Evolutionary conservation across 2,329 filamentous ascomycete genomes (phyloP).

Genomic region (Ascochyta viciae-villosae): DNA sequence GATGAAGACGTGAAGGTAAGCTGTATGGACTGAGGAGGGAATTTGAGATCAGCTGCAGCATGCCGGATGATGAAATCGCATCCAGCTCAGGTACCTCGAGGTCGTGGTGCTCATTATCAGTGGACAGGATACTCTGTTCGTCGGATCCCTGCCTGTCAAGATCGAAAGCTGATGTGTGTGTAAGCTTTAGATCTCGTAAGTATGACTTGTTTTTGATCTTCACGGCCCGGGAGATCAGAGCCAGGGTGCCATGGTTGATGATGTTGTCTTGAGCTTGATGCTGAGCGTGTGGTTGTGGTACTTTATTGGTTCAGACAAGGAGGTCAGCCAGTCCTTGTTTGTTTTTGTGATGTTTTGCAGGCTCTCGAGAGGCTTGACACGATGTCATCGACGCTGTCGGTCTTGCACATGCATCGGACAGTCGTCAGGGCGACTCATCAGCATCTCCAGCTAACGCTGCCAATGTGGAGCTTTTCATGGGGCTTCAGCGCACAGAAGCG

Average conservation of each 20-base stretch:
- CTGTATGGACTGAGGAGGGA: background rate
- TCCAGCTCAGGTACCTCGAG: background rate
- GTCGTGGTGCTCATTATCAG: background rate
- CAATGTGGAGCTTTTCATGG: conserved; percentile 4
- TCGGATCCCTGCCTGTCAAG: background rate
- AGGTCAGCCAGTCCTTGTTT: background rate
- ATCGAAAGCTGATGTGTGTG: conserved; percentile 6
- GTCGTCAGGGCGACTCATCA: conserved; percentile 12
- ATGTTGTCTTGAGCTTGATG: conserved; percentile 14
- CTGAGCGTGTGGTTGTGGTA: background rate
- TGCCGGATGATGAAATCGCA: background rate
- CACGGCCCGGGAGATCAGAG: conserved; percentile 30
- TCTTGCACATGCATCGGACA: background rate
- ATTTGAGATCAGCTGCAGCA: background rate
- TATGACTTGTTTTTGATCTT: conserved; percentile 19
- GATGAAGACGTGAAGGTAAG: background rate
- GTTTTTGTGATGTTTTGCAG: background rate
- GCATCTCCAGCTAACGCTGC: conserved; percentile 20
- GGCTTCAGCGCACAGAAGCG: conserved; percentile 7
- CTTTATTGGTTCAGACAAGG: background rate
- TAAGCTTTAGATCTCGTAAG: background rate
- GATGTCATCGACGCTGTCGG: conserved; percentile 1
- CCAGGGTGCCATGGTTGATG: conserved; percentile 8
- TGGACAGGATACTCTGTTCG: background rate
- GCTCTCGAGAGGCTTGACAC: background rate